phyloP scores from a whole-genome alignment of 1,284 basidiomycete genomes.

The Ganoderma lingzhi region DNA sequence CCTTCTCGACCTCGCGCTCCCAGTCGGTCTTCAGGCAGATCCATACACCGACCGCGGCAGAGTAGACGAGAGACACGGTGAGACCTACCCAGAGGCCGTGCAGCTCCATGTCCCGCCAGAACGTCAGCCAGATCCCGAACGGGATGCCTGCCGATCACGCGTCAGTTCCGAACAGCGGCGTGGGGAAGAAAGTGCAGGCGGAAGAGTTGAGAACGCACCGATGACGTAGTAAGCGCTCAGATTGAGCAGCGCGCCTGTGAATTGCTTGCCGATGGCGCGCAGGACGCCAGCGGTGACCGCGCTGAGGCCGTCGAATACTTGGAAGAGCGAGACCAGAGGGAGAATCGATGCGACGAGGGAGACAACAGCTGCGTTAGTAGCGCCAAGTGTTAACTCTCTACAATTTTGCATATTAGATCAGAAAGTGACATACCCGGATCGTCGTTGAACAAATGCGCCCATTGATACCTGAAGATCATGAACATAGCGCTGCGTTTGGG shows the following conservation, averaged over 20 bases:
- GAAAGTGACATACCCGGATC: constrained; percentile 62
- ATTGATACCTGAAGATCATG: constrained; percentile 73
- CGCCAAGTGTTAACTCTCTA: background rate
- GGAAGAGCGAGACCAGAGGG: constrained; percentile 83
- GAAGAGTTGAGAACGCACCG: constrained; percentile 42
- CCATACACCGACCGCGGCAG: constrained; percentile 55
- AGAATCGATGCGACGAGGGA: constrained; percentile 74
- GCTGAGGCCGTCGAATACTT: constrained; percentile 78
- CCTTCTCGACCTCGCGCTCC: constrained; percentile 68
- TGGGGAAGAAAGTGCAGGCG: background rate
- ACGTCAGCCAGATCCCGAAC: constrained; percentile 70
- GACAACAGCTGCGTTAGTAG: constrained; percentile 57
- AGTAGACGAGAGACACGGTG: constrained; percentile 66
- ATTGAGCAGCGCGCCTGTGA: constrained; percentile 71
- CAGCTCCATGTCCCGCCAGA: constrained; percentile 57
- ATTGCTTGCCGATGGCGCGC: constrained; percentile 80
- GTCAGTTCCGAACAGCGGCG: background rate
- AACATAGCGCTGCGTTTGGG: constrained; percentile 63
- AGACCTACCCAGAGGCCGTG: constrained; percentile 75
- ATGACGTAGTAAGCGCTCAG: constrained; percentile 74
- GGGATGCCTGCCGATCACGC: constrained; percentile 56
- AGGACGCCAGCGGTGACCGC: constrained; percentile 81
- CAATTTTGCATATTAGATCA: background rate
- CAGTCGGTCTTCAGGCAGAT: constrained; percentile 68
- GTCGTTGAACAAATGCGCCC: constrained; percentile 88